These are phyloP conservation scores for Psilocybe tampanensis DNA, from an alignment of 768 basidiomycete species.

Conservation along the genomic window DNA sequence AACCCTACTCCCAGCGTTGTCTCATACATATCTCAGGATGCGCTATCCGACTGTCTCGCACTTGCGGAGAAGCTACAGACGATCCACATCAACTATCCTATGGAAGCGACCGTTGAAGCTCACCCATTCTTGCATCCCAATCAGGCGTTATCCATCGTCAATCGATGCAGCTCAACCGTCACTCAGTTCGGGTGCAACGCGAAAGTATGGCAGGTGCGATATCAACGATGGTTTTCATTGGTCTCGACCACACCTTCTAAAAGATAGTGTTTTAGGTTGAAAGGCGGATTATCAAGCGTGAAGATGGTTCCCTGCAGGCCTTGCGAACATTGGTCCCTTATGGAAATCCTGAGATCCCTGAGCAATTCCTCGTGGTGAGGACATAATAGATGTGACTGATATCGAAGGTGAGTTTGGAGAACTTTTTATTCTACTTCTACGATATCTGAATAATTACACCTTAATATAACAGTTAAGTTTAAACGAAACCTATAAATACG, in stretches of 20 bases:
- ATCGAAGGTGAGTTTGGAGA: too few species aligned
- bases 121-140: slow-evolving; percentile 31
- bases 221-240: neutral
- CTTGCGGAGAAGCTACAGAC: slow-evolving; percentile 49
- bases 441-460: too few species aligned
- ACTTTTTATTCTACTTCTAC: too few species aligned
- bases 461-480: too few species aligned
- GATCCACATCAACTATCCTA: slow-evolving; percentile 62
- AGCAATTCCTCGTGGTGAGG: slow-evolving; percentile 70
- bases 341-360: slow-evolving; percentile 69
- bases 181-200: slow-evolving; percentile 69
- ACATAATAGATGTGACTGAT: slow-evolving; percentile 23
- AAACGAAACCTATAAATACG: neutral
- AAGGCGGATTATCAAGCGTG: slow-evolving; percentile 36
- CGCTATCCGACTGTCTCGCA: slow-evolving; percentile 43
- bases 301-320: slow-evolving; percentile 38
- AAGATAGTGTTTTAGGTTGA: slow-evolving; percentile 41
- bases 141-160: slow-evolving; percentile 47
- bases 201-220: slow-evolving; percentile 67
- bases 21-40: slow-evolving; percentile 31
- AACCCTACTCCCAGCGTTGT: neutral
- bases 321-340: slow-evolving; percentile 45
- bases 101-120: slow-evolving; percentile 27
- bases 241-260: neutral
- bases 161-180: slow-evolving; percentile 52